Percentiles rank a stretch among this genome's conserved stretches.
Conservation (phyloP, 768 basidiomycete species). For the Suillus cothurnatus region DNA sequence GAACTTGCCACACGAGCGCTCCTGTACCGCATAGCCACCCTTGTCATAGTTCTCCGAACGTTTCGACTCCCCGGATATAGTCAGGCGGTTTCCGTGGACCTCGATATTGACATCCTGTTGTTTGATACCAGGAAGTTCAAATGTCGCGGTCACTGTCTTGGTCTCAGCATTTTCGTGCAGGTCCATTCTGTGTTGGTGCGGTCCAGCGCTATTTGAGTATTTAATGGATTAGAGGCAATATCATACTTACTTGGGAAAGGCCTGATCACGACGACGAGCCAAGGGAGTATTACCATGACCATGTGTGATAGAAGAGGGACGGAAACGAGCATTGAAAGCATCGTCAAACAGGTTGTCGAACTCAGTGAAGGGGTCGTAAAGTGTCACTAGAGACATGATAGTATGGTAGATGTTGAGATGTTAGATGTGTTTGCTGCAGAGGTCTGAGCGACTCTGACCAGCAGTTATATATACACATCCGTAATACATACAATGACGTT, state of each 20-base stretch:
- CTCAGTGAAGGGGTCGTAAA: constrained; percentile 42
- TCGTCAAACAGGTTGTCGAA: constrained; percentile 47
- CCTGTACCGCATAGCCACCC: constrained; percentile 38
- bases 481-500: no score
- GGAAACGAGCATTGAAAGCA: constrained; percentile 29
- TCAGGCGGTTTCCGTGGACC: constrained; percentile 49
- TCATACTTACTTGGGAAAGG: constrained; percentile 33
- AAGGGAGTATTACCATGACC: constrained; percentile 13
- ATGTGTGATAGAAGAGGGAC: constrained; percentile 15
- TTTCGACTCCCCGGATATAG: constrained; percentile 51
- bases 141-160: no score
- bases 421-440: neutral
- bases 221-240: neutral
- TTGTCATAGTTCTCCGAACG: constrained; percentile 36
- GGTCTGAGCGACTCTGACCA: no score
- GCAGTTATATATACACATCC: neutral
- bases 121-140: constrained; percentile 59
- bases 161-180: constrained; percentile 52
- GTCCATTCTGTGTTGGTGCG: constrained; percentile 46
- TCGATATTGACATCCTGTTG: constrained; percentile 57
- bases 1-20: constrained; percentile 49
- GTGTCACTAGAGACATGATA: constrained; percentile 27
- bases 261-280: neutral
- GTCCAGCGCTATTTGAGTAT: neutral
- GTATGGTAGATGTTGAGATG: neutral